A percentile compares a stretch with the other conserved stretches of the same genome.
phyloP scores from a whole-genome alignment of 768 basidiomycete species.

The Royoungia palumana region DNA sequence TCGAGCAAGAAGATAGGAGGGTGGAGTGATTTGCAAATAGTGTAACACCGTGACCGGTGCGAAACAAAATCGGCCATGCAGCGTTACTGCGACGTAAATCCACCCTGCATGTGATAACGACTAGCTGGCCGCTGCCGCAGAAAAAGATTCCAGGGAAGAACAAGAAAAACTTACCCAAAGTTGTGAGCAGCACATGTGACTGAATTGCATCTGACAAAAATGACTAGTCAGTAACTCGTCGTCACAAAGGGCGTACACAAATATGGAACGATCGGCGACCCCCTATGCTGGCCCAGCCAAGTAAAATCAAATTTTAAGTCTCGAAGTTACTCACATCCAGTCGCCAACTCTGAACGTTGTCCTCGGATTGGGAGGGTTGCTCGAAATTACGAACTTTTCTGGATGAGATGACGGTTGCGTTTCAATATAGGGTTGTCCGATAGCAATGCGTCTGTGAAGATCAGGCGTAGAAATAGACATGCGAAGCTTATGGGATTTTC shows the following conservation, averaged over 20 bases:
- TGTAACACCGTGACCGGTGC: constrained; percentile 17
- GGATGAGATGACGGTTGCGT: constrained; percentile 6
- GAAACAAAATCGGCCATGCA: constrained; percentile 6
- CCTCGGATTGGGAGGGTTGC: constrained; percentile 68
- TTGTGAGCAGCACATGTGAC: constrained; percentile 77
- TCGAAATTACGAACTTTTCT: constrained; percentile 56
- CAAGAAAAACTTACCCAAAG: constrained; percentile 62
- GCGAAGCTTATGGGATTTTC: constrained; percentile 24
- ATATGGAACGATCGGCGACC: constrained; percentile 15
- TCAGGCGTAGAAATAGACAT: constrained; percentile 35
- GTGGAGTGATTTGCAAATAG: constrained; percentile 23
- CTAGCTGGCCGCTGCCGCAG: constrained; percentile 1
- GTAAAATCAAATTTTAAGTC: constrained; percentile 19
- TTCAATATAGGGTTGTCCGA: constrained; percentile 1
- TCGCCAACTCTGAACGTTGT: constrained; percentile 66
- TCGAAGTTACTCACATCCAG: constrained; percentile 61
- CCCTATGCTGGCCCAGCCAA: constrained; percentile 11
- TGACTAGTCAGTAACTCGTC: constrained; percentile 3
- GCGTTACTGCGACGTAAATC: background rate
- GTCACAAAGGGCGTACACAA: constrained; percentile 1
- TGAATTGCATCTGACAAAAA: constrained; percentile 53
- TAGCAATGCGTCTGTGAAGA: constrained; percentile 24
- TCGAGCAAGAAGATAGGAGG: constrained; percentile 27
- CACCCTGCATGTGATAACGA: constrained; percentile 1
- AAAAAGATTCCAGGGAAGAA: constrained; percentile 8